phyloP scores from a whole-genome alignment of 768 basidiomycete species.

The Suillus subalutaceus region DNA sequence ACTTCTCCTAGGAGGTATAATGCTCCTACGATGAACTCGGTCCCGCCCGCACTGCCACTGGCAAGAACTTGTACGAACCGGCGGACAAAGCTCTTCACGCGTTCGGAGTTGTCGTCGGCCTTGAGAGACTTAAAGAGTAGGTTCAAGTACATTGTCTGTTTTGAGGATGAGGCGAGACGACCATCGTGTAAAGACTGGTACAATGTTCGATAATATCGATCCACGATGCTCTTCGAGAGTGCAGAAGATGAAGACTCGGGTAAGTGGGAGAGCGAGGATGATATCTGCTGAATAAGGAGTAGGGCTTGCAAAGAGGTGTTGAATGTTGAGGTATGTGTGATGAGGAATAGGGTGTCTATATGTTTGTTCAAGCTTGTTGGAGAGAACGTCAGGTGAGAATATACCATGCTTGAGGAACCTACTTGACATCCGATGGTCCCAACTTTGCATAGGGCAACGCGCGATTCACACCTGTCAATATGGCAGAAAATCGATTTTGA shows the following conservation, averaged over 20 bases:
- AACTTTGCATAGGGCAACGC: conserved; percentile 92
- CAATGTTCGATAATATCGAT: conserved; percentile 79
- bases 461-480: conserved; percentile 93
- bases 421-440: conserved; percentile 69
- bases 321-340: conserved; percentile 96
- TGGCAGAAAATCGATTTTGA: conserved; percentile 86
- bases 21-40: conserved; percentile 89
- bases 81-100: conserved; percentile 81
- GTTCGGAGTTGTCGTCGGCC: conserved; percentile 54
- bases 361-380: conserved; percentile 73
- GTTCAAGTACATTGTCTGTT: conserved; percentile 97
- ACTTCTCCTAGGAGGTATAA: conserved; percentile 89
- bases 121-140: conserved; percentile 90
- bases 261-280: conserved; percentile 50
- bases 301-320: conserved; percentile 95
- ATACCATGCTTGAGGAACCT: conserved; percentile 23
- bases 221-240: conserved; percentile 51
- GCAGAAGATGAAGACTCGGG: conserved; percentile 43
- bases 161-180: conserved; percentile 79
- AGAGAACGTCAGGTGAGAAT: conserved; percentile 11
- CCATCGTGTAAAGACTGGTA: conserved; percentile 89
- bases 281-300: conserved; percentile 84
- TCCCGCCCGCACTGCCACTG: conserved; percentile 69
- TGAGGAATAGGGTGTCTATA: conserved; percentile 90
- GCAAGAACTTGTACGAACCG: conserved; percentile 82